Percentiles rank a stretch among this genome's conserved stretches.
Evolutionary conservation across 192 early-diverging fungal genomes (phyloP).

Genomic region (Coemansia sp.): DNA sequence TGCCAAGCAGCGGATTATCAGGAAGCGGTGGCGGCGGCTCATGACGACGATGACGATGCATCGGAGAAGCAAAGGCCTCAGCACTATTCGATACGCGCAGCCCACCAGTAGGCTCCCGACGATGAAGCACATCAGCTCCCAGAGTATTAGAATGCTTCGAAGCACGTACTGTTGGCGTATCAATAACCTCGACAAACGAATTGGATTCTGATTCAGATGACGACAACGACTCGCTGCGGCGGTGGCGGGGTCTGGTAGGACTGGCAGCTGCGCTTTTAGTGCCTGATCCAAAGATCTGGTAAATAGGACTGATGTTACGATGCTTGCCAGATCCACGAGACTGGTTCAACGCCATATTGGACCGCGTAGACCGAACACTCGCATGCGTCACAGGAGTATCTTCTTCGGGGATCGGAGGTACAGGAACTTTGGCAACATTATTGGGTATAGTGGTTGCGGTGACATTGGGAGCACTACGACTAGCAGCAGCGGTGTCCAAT

Average conservation of each 20-base stretch:
- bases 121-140: not conserved
- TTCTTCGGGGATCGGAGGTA: constrained; percentile 3
- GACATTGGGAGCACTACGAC: constrained; percentile 6
- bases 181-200: constrained; percentile 48
- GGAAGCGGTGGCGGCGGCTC: constrained; percentile 1
- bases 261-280: constrained; percentile 15
- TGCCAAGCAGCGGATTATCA: not conserved
- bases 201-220: constrained; percentile 8
- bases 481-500: not conserved
- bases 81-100: constrained; percentile 32
- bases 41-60: not conserved
- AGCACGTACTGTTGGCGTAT: constrained; percentile 7
- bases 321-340: constrained; percentile 7
- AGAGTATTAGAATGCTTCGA: not conserved
- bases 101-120: not conserved
- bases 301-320: constrained; percentile 2
- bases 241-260: constrained; percentile 2
- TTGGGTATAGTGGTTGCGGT: not conserved
- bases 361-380: constrained; percentile 11
- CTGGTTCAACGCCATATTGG: constrained; percentile 1
- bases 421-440: not conserved
- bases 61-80: constrained; percentile 20
- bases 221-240: not conserved
- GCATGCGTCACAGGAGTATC: not conserved
- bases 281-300: constrained; percentile 9